phyloP scores from a whole-genome alignment of 495 filamentous ascomycete genomes.

The Xylaria flabelliformis region DNA sequence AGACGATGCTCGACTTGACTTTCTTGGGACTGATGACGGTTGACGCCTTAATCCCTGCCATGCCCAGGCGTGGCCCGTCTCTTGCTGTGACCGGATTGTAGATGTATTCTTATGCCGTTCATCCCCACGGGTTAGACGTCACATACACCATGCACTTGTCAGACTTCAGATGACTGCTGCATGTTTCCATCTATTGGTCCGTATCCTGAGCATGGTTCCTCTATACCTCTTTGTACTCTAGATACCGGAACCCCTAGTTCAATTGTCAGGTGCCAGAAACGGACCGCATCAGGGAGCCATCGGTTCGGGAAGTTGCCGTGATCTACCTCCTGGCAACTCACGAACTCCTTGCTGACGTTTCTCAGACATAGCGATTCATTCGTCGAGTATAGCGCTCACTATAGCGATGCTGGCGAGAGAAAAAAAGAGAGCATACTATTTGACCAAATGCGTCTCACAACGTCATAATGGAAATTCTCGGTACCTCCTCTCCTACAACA shows the following conservation, averaged over 20 bases:
- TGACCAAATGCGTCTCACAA: neutral
- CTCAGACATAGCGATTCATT: neutral
- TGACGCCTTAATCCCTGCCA: conserved; percentile 38
- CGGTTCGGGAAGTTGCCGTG: conserved; percentile 40
- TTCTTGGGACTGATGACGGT: conserved; percentile 41
- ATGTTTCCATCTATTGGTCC: conserved; percentile 33
- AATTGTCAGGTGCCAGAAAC: conserved; percentile 37
- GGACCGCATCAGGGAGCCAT: conserved; percentile 39
- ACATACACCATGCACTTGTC: conserved; percentile 25
- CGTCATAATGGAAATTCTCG: neutral
- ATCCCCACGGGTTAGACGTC: conserved; percentile 40
- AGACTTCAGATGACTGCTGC: conserved; percentile 39
- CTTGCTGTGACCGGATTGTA: conserved; percentile 58
- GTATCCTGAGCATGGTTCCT: conserved; percentile 34
- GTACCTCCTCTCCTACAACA: neutral
- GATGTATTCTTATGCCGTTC: conserved; percentile 58
- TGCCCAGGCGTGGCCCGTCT: conserved; percentile 44
- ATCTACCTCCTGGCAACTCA: conserved; percentile 7
- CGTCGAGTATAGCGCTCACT: conserved; percentile 9
- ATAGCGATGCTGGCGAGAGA: neutral
- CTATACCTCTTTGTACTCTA: conserved; percentile 30
- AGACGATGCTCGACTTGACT: conserved; percentile 54
- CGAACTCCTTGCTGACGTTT: conserved; percentile 12
- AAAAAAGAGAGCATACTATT: neutral
- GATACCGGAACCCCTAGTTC: conserved; percentile 26